Conservation (phyloP, 2,329 filamentous ascomycete species). For the Trichoderma lentiforme region DNA sequence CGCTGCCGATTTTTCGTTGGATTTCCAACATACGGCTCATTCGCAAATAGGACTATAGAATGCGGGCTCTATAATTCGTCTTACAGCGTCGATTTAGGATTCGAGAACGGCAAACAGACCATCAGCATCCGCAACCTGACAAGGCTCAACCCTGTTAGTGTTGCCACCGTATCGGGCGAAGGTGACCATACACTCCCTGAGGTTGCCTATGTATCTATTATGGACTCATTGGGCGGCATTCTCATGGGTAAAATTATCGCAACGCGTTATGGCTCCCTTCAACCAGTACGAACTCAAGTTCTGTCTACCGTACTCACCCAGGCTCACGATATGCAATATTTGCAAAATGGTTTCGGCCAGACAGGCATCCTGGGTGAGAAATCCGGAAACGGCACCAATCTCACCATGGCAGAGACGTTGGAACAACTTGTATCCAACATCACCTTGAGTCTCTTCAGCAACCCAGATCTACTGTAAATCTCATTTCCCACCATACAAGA, state of each 20-base stretch:
- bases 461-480: background rate
- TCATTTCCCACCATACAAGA: background rate
- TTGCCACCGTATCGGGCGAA: background rate
- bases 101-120: background rate
- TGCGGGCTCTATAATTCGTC: background rate
- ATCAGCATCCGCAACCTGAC: background rate
- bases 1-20: background rate
- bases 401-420: background rate
- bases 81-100: background rate
- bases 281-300: background rate
- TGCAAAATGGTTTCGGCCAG: background rate
- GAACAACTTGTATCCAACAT: background rate
- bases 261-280: background rate
- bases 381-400: background rate
- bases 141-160: background rate
- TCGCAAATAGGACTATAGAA: background rate
- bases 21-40: background rate
- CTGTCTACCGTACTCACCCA: background rate
- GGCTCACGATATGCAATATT: background rate
- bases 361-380: background rate
- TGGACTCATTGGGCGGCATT: background rate
- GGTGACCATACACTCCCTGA: background rate
- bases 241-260: background rate
- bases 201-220: background rate
- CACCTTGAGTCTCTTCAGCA: background rate